Evolutionary conservation across 352 stramenopile genomes (phyloP).

Genomic region (Globisporangium carolinianum): DNA sequence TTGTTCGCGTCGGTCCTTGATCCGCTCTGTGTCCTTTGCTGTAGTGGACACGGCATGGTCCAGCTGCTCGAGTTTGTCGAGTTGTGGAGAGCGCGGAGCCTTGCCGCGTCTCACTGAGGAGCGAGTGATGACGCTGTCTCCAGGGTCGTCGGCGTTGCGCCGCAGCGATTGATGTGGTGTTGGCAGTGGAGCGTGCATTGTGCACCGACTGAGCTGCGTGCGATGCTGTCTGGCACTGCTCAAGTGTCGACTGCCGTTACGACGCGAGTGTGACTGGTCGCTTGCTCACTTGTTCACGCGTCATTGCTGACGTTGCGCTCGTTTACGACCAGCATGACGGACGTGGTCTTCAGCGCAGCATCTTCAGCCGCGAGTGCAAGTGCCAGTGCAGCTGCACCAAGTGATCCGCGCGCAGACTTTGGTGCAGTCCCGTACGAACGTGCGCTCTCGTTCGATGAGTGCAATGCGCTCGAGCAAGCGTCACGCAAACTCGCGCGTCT

Average conservation of each 20-base stretch:
- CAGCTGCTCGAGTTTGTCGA: slow-evolving; percentile 2
- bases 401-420: slow-evolving; percentile 1
- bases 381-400: background rate
- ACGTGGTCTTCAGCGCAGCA: slow-evolving; percentile 7
- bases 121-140: background rate
- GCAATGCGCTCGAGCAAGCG: slow-evolving; percentile 27
- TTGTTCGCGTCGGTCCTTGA: slow-evolving; percentile 40
- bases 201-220: too few species aligned
- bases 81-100: background rate
- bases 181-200: background rate
- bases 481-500: slow-evolving; percentile 18
- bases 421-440: slow-evolving; percentile 32
- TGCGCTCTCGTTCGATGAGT: slow-evolving; percentile 30
- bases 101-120: too few species aligned
- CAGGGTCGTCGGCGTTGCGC: background rate
- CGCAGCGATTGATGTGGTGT: background rate
- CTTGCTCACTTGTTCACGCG: background rate
- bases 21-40: slow-evolving; percentile 9
- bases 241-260: too few species aligned
- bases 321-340: background rate
- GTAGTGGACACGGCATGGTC: background rate
- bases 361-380: background rate
- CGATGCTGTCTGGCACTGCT: too few species aligned
- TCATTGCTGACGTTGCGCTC: too few species aligned
- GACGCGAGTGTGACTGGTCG: background rate